These are phyloP conservation scores for Gynandropsis gynandra DNA, from an alignment of 345 rosid species.

Conservation along the genomic window DNA sequence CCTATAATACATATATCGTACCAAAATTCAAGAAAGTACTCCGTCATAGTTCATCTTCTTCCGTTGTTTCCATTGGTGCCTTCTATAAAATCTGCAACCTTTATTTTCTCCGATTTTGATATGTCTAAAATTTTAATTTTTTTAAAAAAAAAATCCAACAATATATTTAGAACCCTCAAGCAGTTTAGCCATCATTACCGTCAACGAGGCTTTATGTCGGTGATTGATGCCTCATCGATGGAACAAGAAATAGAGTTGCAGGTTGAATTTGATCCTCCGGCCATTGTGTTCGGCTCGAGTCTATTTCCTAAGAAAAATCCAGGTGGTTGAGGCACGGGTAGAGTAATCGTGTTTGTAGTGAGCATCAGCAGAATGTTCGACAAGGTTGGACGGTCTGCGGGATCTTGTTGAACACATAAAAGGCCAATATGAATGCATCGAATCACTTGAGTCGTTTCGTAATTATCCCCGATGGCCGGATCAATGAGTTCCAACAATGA, in stretches of 20 bases:
- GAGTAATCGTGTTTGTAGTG: constrained; percentile 2
- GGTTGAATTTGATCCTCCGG: neutral
- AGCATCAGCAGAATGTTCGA: constrained; percentile 6
- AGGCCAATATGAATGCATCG: constrained; percentile 7
- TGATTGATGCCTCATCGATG: constrained; percentile 7
- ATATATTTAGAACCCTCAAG: too few relatives aligned
- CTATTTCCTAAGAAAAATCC: constrained; percentile 14
- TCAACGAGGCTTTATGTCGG: neutral
- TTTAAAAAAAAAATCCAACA: too few relatives aligned
- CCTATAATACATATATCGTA: too few relatives aligned
- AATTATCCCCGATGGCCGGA: constrained; percentile 5
- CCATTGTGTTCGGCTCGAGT: neutral
- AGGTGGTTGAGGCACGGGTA: constrained; percentile 15
- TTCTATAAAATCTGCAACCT: too few relatives aligned
- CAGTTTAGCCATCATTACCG: too few relatives aligned
- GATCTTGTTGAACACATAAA: constrained; percentile 17
- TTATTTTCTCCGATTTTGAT: too few relatives aligned
- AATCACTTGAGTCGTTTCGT: constrained; percentile 3
- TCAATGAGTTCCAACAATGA: constrained; percentile 12
- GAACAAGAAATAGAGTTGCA: constrained; percentile 11
- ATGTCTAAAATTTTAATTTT: too few relatives aligned
- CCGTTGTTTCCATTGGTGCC: too few relatives aligned
- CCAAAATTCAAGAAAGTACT: too few relatives aligned
- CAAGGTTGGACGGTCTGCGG: constrained; percentile 22
- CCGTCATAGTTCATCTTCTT: too few relatives aligned